Evolutionary conservation across 2,329 filamentous ascomycete genomes (phyloP).

Genomic region (Albophoma yamanashiensis): DNA sequence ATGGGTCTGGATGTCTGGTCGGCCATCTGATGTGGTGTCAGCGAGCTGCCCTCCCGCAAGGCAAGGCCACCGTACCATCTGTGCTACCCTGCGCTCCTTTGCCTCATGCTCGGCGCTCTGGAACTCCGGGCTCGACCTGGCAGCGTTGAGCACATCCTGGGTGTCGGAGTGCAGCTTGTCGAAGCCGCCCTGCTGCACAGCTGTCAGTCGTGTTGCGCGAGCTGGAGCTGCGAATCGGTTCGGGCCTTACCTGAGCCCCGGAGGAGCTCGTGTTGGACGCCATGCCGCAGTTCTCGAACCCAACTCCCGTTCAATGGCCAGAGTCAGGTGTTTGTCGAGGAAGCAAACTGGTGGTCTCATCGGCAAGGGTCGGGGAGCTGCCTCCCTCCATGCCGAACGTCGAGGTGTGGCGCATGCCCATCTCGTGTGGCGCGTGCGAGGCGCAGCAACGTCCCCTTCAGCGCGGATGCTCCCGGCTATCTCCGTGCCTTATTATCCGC

Average conservation of each 20-base stretch:
- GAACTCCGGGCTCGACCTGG: conserved; percentile 24
- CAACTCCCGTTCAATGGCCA: background rate
- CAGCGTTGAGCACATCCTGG: conserved; percentile 25
- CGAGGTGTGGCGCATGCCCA: background rate
- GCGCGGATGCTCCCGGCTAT: background rate
- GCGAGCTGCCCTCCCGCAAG: background rate
- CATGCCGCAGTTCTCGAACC: conserved; percentile 15
- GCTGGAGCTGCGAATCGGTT: background rate
- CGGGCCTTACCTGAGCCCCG: conserved; percentile 17
- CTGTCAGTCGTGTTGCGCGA: background rate
- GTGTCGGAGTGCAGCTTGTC: conserved; percentile 28
- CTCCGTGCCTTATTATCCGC: background rate
- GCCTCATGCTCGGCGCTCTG: conserved; percentile 26
- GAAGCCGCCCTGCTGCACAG: conserved; percentile 21
- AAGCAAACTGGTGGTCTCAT: background rate
- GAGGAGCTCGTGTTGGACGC: conserved; percentile 18
- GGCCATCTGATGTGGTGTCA: conserved; percentile 25
- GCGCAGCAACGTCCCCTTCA: background rate
- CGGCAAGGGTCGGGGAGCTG: background rate
- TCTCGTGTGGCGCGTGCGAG: background rate
- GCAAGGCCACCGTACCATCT: conserved; percentile 18
- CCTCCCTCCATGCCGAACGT: background rate
- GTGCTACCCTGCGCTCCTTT: conserved; percentile 26
- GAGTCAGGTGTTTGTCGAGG: background rate
- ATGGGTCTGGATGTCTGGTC: conserved; percentile 81